These are phyloP conservation scores for Ascocoryne sarcoides DNA, from an alignment of 2,329 filamentous ascomycete genomes.

Conservation along the genomic window DNA sequence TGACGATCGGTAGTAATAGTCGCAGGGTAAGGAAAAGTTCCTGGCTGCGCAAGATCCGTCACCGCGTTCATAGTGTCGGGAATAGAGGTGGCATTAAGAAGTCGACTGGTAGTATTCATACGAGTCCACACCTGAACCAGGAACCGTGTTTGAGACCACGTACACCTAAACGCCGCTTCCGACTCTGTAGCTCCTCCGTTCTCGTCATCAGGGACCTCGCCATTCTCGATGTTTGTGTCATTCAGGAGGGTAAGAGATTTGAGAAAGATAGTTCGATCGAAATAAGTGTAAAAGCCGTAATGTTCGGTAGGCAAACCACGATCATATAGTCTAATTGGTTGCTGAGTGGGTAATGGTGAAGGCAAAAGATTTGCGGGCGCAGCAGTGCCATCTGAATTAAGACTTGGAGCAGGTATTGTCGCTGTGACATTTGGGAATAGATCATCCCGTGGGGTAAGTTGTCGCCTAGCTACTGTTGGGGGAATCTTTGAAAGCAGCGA, in stretches of 20 bases:
- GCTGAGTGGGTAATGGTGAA: conserved; percentile 60
- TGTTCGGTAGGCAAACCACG: conserved; percentile 73
- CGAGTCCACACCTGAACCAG: conserved; percentile 60
- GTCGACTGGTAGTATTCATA: conserved; percentile 34
- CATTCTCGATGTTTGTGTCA: conserved; percentile 31
- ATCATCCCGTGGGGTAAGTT: conserved; percentile 11
- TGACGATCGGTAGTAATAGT: conserved; percentile 54
- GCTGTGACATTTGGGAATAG: conserved; percentile 36
- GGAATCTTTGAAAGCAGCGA: conserved; percentile 50
- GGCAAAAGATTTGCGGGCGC: conserved; percentile 62
- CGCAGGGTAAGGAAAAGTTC: conserved; percentile 55
- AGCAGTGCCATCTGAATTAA: conserved; percentile 62
- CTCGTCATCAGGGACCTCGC: conserved; percentile 38
- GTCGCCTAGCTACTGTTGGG: conserved; percentile 24
- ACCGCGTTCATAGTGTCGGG: conserved; percentile 18
- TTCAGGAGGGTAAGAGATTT: conserved; percentile 46
- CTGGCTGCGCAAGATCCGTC: conserved; percentile 33
- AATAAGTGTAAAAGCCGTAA: conserved; percentile 92
- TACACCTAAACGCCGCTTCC: conserved; percentile 47
- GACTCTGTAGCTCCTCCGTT: conserved; percentile 45
- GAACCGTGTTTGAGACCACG: conserved; percentile 52
- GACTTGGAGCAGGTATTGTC: conserved; percentile 53
- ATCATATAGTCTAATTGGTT: conserved; percentile 80
- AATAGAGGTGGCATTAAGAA: conserved; percentile 29
- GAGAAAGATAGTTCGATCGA: conserved; percentile 77